Evolutionary conservation across 1,284 basidiomycete species (phyloP), one percentile per base, ranked within the genome.

Genomic region (Moesziomyces sp.): DNA sequence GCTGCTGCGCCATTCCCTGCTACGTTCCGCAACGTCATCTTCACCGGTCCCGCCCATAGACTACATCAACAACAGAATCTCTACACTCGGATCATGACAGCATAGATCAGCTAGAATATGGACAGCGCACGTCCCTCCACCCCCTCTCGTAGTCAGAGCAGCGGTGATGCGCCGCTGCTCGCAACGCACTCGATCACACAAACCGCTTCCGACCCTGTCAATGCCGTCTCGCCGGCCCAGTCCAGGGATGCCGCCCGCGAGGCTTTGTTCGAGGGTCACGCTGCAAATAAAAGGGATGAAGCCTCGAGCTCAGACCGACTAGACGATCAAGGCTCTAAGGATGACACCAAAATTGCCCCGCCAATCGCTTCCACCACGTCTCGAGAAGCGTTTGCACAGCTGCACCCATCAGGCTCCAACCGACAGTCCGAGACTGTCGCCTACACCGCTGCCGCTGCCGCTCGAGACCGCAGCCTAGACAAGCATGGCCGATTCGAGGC

Each of bases 361-460:
- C 63, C 69, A 0, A 3, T 46, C 1, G 9, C 61, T 10, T 52
- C 69, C 0, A 16, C n/a, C 24, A 43, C 48, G 24, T 58, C 61
- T 19, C 55, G 51, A 10, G 47, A 66, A 13, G 56, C 52, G 1
- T 72, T 66, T 46, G 49, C 69, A 5, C 21, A 54, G 0, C 49
- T 72, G 3, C 43, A 43, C 6, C 63, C 63, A 7, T 49, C 48
- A 7, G 44, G 46, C 5, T 63, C 66, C 1, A 24, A 42, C 5
- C 53, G 21, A 13, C 16, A 56, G 5, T 45, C 46, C 7, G 68
- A 65, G n/a, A 51, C 50, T 5, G 58, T 30, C 10, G 48, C 62
- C 16, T 61, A 65, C 40, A 72, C 69, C 10, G 62, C 69, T 6
- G 69, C 63, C 5, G 62, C 63, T 3, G n/a, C 47, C 4, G 63